A percentile compares a stretch with the other conserved stretches of the same genome.
Evolutionary conservation across 345 rosid genomes (phyloP).

Genomic region (Eucalyptus virginea): DNA sequence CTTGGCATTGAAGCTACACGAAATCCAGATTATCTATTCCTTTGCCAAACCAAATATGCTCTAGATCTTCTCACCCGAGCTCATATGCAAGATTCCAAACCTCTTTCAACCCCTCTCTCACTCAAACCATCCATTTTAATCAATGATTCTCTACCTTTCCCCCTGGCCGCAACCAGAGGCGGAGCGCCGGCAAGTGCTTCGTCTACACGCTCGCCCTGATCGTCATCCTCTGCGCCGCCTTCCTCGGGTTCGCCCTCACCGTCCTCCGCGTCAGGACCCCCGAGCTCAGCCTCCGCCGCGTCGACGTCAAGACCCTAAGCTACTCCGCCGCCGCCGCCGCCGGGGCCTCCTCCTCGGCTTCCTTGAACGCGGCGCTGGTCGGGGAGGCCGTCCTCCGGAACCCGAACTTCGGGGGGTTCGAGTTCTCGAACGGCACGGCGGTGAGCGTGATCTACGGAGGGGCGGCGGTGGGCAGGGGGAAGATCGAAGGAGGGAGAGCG

Average conservation of each 20-base stretch:
- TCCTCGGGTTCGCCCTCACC: conserved; percentile 10
- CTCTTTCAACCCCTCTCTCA: no score
- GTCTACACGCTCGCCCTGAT: conserved; percentile 19
- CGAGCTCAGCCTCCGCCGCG: neutral
- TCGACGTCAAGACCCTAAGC: conserved; percentile 2
- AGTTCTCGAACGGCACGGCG: conserved; percentile 6
- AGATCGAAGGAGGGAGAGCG: conserved; percentile 7
- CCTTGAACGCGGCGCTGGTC: conserved; percentile 20
- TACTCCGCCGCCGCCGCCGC: neutral
- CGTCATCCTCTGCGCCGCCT: conserved; percentile 11
- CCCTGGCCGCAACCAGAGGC: neutral
- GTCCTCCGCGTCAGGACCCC: conserved; percentile 27
- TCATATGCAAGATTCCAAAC: no score
- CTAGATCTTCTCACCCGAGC: no score
- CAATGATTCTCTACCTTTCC: no score
- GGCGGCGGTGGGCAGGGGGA: conserved; percentile 16
- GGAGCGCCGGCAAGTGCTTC: conserved; percentile 18
- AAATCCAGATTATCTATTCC: no score
- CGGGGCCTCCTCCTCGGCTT: neutral
- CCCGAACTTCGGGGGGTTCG: conserved; percentile 31
- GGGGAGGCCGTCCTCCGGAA: conserved; percentile 25
- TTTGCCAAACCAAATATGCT: no score
- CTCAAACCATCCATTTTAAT: no score
- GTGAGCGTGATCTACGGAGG: conserved; percentile 9
- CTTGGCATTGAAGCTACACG: no score